Base-by-base conservation (phyloP, 2,329 filamentous ascomycete species). In the Xylaria sp. region DNA sequence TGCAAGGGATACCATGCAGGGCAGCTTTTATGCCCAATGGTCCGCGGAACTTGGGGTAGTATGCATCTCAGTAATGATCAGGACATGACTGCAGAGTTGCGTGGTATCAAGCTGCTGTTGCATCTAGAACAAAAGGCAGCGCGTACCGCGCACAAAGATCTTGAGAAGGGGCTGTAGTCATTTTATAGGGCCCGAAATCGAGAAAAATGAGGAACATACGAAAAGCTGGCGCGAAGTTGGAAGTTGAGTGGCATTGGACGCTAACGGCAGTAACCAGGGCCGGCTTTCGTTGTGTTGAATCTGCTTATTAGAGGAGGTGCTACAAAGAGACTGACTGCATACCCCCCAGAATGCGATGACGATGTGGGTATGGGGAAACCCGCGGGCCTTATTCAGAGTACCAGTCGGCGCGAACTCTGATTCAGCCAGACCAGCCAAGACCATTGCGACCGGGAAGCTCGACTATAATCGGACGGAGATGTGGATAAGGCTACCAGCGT, bases 331-430 rank as follows among this genome's bases (percentile, higher is more conserved):
- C 28, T 28, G 28, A 28, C 28, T 28, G 3, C 28, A 28, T 28
- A 6, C 28, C 28, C 28, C 28, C 28, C 28, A 28, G 28, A 28
- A 3, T 28, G 28, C 28, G 28, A 31, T 61, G 69, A 63, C 72
- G 73, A 70, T 72, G 73, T 74, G 70, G 72, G 28, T 61, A 69
- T 64, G 66, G 63, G 59, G 69, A 64, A 64, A 62, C n/a, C 58
- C 44, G 48, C 62, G 44, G 23, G 31, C 46, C 39, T 62, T 46
- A 44, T 52, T 55, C 54, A 46, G 37, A 56, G 34, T 37, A 25
- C 31, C 23, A 46, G 23, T 61, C 39, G 46, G 48, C 39, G 20
- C 51, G 54, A 67, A 64, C 54, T 31, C n/a, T 57, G 44, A 44
- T 52, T n/a, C 5, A 44, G 50, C 5, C 23, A 39, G 48, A 20